Evolutionary conservation across 1,284 basidiomycete genomes (phyloP), one percentile per base, ranked within the genome.

Genomic region (Naganishia cerealis): DNA sequence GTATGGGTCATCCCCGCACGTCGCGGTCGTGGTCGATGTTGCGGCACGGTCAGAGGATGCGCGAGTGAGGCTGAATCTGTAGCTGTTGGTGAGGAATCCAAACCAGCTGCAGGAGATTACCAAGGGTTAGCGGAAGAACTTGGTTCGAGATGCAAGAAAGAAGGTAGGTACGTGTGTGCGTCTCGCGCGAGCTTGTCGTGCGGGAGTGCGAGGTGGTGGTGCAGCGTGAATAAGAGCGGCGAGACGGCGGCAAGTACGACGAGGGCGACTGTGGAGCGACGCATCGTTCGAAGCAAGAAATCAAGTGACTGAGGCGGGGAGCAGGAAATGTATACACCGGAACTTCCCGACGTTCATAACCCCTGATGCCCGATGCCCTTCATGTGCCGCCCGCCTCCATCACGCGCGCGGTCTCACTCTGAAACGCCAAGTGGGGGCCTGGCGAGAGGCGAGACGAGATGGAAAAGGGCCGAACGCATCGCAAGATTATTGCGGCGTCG

Each of bases 1-100:
- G 50, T 63, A 63, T 16, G 59, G 39, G 16, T 63, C 59, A 5
- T 21, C 40, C n/a, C n/a, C n/a, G 26, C 57, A 58, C 13, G 55
- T 29, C 43, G 40, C 38, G 13, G 7, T 36, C n/a, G 12, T 50
- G 2, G 21, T 50, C 26, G 36, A 50, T 40, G 21, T 53, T 6
- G 26, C 13, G 36, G 53, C 24, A 21, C 48, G 15, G 50, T 48
- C 40, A 1, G 59, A 63, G n/a, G 59, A 26, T 3, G 50, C 12
- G 46, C 21, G 46, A 13, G 46, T 7, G 46, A 50, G 46, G 46
- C 46, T 50, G 46, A 50, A 50, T 21, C n/a, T 50, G 8, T 50
- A 50, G 46, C 46, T 50, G 46, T 50, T 50, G 9, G 46, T 39
- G 38, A 54, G 4, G 2, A 36, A 39, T n/a, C 54, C 38, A 6